Evolutionary conservation across 2,329 filamentous ascomycete genomes (phyloP).

Genomic region (Verticillium dahliae): DNA sequence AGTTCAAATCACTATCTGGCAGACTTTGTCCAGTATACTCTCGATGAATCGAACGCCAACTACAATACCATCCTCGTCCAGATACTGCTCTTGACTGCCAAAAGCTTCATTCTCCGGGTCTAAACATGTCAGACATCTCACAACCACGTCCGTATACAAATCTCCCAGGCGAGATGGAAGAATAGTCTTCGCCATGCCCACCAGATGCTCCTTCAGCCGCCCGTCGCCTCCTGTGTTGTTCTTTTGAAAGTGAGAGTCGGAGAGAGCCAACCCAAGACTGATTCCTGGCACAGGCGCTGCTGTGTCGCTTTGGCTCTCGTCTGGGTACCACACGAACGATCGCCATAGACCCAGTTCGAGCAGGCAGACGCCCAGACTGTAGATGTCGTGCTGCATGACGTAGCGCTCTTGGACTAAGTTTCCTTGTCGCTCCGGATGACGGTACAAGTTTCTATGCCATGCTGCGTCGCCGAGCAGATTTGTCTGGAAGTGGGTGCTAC

Average conservation of each 20-base stretch:
- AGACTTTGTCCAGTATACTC: constrained; percentile 6
- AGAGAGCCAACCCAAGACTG: neutral
- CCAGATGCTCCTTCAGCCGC: constrained; percentile 9
- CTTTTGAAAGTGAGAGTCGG: neutral
- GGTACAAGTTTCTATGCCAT: constrained; percentile 41
- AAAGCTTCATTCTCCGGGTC: constrained; percentile 22
- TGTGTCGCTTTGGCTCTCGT: neutral
- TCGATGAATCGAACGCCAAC: constrained; percentile 21
- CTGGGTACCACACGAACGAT: constrained; percentile 16
- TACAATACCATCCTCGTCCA: constrained; percentile 21
- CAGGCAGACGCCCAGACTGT: constrained; percentile 46
- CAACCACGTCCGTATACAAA: constrained; percentile 21
- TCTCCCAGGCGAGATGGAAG: constrained; percentile 9
- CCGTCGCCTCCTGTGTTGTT: neutral
- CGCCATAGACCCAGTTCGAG: constrained; percentile 45
- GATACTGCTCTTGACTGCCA: constrained; percentile 18
- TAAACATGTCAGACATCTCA: constrained; percentile 27
- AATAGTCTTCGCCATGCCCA: constrained; percentile 6
- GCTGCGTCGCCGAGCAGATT: constrained; percentile 23
- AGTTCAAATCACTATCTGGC: neutral
- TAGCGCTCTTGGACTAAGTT: constrained; percentile 28
- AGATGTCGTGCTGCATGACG: constrained; percentile 49
- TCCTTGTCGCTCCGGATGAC: constrained; percentile 41
- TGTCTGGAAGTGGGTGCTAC: constrained; percentile 24
- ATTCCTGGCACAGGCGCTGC: neutral